Evolutionary conservation across 331 rosid species (phyloP), one percentile per base, ranked within the genome.

Genomic region (Pyrus hybrid): DNA sequence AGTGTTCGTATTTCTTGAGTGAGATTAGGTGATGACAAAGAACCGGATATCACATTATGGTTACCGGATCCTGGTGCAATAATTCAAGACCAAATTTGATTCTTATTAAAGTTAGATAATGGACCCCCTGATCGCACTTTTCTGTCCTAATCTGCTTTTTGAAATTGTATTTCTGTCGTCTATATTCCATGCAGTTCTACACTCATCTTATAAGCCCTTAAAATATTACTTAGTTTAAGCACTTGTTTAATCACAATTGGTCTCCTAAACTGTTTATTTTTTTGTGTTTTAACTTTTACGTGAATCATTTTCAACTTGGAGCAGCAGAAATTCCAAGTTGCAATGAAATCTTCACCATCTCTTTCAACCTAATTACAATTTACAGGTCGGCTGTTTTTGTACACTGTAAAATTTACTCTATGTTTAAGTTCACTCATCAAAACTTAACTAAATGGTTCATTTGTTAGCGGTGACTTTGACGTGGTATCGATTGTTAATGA

Each of bases 161-260:
- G 49, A 75, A 73, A 71, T 37, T 45, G 67, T 70, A 25, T 76
- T 63, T 49, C 43, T 71, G 77, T 65, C 71, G 62, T 73, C 73
- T 41, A 71, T 68, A 30, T 76, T 81, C 43, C 63, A 21, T 58
- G 70, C 45, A 63, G 68, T 79, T 83, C 88, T 63, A 88, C 81
- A 75, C 76, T 35, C 78, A 70, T 87, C 86, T 33, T 12, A 45
- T 54, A 57, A 14, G n/a, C 17, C 45, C 51, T 54, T 67, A 41
- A 72, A 56, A 28, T 56, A 72, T 54, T 9, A 53, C 5, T 23
- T 25, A 8, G 29, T n/a, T 47, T n/a, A 20, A 13, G 13, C 37
- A 20, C 21, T 23, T 56, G 49, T 29, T 62, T 20, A 70, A 53
- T 70, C 64, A 53, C 49, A 12, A 47, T 41, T 41, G 32, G 56